Evolutionary conservation across 371 early-diverging fungal genomes (phyloP).

Genomic region (Rhizopus stolonifer): DNA sequence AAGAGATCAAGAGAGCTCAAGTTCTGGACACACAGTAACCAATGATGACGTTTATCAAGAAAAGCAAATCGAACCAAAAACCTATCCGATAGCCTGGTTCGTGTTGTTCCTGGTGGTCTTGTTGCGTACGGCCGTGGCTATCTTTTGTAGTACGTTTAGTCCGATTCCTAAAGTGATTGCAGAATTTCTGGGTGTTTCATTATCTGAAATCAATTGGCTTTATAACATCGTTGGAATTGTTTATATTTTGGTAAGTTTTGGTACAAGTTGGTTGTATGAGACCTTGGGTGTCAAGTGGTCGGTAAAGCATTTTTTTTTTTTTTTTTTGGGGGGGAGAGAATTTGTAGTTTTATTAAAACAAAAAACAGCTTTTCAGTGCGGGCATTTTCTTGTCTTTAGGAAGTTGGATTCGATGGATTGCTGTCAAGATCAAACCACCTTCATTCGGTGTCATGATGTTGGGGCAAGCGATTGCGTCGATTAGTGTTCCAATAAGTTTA

Average conservation of each 20-base stretch:
- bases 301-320: conserved; percentile 20
- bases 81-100: conserved; percentile 42
- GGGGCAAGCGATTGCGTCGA: conserved; percentile 61
- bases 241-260: conserved; percentile 49
- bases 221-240: conserved; percentile 48
- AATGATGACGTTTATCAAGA: conserved; percentile 8
- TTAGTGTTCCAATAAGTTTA: conserved; percentile 62
- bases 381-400: conserved; percentile 50
- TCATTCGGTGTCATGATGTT: conserved; percentile 51
- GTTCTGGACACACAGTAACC: conserved; percentile 10
- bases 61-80: conserved; percentile 14
- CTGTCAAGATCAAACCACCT: conserved; percentile 40
- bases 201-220: conserved; percentile 40
- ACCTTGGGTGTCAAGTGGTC: conserved; percentile 46
- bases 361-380: conserved; percentile 45
- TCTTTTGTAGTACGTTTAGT: conserved; percentile 40
- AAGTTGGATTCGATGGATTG: conserved; percentile 60
- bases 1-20: conserved; percentile 4
- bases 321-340: too few relatives aligned
- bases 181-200: conserved; percentile 28
- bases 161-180: conserved; percentile 44
- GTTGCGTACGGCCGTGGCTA: conserved; percentile 35
- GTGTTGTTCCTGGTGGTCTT: conserved; percentile 33
- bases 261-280: conserved; percentile 54
- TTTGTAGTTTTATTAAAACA: too few relatives aligned